Conservation (phyloP, 805 yeast species). For the Tanozyma kutaoensis region DNA sequence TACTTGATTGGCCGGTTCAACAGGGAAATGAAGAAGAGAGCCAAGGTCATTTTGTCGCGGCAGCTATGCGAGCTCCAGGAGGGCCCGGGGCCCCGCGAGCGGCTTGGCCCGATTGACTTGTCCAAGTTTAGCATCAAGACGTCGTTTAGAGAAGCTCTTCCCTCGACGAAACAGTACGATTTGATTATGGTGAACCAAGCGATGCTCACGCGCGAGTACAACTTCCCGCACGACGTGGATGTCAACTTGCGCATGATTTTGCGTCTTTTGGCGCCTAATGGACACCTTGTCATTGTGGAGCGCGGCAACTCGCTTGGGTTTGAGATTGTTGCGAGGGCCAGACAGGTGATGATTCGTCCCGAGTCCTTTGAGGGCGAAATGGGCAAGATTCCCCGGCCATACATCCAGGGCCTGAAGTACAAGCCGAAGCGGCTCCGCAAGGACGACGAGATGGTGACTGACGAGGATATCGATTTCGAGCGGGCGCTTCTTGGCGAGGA, state of each 20-base stretch:
- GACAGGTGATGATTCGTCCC: slow-evolving; percentile 85
- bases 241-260: slow-evolving; percentile 45
- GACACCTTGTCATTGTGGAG: slow-evolving; percentile 69
- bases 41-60: slow-evolving; percentile 61
- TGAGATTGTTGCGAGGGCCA: slow-evolving; percentile 78
- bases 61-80: slow-evolving; percentile 36
- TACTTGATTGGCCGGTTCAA: slow-evolving; percentile 50
- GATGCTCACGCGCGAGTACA: slow-evolving; percentile 41
- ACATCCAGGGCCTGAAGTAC: slow-evolving; percentile 34
- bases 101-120: slow-evolving; percentile 38
- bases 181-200: slow-evolving; percentile 77
- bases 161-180: slow-evolving; percentile 50
- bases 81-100: slow-evolving; percentile 8
- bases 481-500: slow-evolving; percentile 10
- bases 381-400: slow-evolving; percentile 62
- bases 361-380: slow-evolving; percentile 42
- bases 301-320: slow-evolving; percentile 86
- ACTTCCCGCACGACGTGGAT: slow-evolving; percentile 67
- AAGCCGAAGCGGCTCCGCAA: slow-evolving; percentile 25
- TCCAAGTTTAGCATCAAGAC: slow-evolving; percentile 42
- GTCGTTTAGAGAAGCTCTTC: slow-evolving; percentile 38
- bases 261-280: slow-evolving; percentile 57
- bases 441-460: slow-evolving; percentile 22
- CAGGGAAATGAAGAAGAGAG: slow-evolving; percentile 63
- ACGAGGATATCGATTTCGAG: slow-evolving; percentile 20